Evolutionary conservation across 176 grass and related monocot species (phyloP), one percentile per base, ranked within the genome.

Genomic region (Phoenix roebelenii): DNA sequence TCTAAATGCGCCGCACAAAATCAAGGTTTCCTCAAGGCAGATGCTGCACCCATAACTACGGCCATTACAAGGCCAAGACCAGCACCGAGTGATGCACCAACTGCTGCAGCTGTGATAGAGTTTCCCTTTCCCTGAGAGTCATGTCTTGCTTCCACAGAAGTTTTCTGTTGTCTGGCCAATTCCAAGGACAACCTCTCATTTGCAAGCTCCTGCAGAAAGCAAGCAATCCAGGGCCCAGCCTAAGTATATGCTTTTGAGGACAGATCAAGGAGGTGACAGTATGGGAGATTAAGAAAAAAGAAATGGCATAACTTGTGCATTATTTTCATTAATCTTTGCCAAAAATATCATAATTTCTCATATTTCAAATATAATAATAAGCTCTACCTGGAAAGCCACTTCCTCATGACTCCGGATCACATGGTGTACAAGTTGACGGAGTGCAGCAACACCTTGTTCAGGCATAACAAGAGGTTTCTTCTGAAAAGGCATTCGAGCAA

Each of bases 11-110:
- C 2, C 30, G 22, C 25, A 32, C 9, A 39, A 39, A 15, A 5
- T 87, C 69, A 90, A 2, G 91, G 86, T 61, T 96, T 96, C 57
- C 92, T 75, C 44, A 90, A 74, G 15, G 86, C 80, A 70, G 92
- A 96, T 59, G 82, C 86, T 51, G 92, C 92, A 49, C 92, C 92
- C 92, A 96, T 96, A 63, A 90, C 85, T 68, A 96, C 68, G 26
- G 91, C 83, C 92, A 96, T 85, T 65, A 90, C 83, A 69, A 96
- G 52, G 22, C 92, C 92, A 25, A 96, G 80, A 12, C 92, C 86
- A 54, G 86, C 87, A 59, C 92, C 92, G 55, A 90, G 74, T 25
- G 86, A 96, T 66, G 92, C 83, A 65, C 92, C 92, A 44, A 96
- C 77, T 39, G 78, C 92, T 68, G 92, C 92, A 80, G 92, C 92